Base-by-base conservation (phyloP, 2,329 filamentous ascomycete species). In the Furcasterigmium sp. region DNA sequence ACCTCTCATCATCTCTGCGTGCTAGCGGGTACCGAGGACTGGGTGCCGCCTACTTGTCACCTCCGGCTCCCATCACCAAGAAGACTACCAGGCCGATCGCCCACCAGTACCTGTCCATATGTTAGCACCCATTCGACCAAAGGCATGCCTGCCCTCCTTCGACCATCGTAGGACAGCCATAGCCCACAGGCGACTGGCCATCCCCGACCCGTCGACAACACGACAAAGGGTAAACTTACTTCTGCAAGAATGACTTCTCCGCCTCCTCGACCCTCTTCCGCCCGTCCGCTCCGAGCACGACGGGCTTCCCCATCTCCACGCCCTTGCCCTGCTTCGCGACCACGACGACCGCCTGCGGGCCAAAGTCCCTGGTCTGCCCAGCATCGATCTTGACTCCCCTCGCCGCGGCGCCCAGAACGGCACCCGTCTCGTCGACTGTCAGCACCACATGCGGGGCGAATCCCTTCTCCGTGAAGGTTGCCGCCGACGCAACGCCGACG, bases 211-310 rank as follows among this genome's bases (percentile, higher is more conserved):
- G n/a, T n/a, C n/a, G n/a, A n/a, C n/a, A n/a, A n/a, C n/a, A n/a
- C n/a, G n/a, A n/a, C 41, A 15, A 28, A 18, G 14, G 36, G 17
- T 18, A 11, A 36, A 70, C 75, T 54, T 69, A 84, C 81, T 82
- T 85, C 62, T 85, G 81, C 44, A 85, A 58, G 48, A 85, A 71
- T 2, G 75, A 72, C 73, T 84, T 85, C 65, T 85, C 79, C 43
- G 63, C 63, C 56, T 73, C 72, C 48, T 69, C 68, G 43, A 64
- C 73, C 34, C 73, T 72, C 59, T 77, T 70, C 65, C 71, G 79
- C 14, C 82, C 82, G 50, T 82, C 76, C 0, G 77, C 68, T 37
- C 66, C 74, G 49, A 85, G 61, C 38, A 84, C 75, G 29, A 86
- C 70, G 3, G 82, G 81, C 63, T 76, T 78, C 54, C 84, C 84